Evolutionary conservation across 257 asterid genomes (phyloP), one percentile per base, ranked within the genome.

Genomic region (Solanum infundibuliforme): DNA sequence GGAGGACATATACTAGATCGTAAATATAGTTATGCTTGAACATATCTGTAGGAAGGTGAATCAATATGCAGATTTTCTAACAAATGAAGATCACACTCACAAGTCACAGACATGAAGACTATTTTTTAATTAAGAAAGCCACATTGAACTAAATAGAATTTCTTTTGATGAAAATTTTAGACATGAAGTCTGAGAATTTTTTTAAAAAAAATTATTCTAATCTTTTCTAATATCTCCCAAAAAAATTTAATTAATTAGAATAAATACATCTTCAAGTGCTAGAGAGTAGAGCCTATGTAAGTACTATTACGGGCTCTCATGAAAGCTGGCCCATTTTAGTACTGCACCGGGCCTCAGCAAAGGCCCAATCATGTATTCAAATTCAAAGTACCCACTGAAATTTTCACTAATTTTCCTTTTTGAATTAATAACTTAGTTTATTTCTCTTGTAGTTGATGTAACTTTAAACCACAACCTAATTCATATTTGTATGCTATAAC

Each of bases 161-260:
- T 69, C 76, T 1, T 29, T 4, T 7, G 32, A 27, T 27, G 35
- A 12, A 12, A 68, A 68, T 25, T 68, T 68, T 68, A 27, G 4
- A 68, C 35, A 3, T 6, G 9, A 55, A 55, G 65, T 55, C 65
- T 52, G 23, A 18, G 10, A 52, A 0, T 5, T 14, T 52, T 48
- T 52, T 52, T 2, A 0, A 0, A 2, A 43, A 43, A 14, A 14
- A 5, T 43, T 46, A 48, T 16, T 60, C 25, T 21, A 21, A 60
- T 62, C 31, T 65, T n/a, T 62, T 62, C 16, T n/a, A 62, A n/a
- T 65, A 25, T 68, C 5, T 68, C 20, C 21, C 9, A 39, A 39
- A 8, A 38, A 38, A 38, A 38, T 9, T n/a, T 9, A 55, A 58
- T 58, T 58, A 25, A 65, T 5, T 65, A 65, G 34, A 25, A 66